phyloP scores from a whole-genome alignment of 176 grass and related monocot genomes.

The Hordeum marinum region DNA sequence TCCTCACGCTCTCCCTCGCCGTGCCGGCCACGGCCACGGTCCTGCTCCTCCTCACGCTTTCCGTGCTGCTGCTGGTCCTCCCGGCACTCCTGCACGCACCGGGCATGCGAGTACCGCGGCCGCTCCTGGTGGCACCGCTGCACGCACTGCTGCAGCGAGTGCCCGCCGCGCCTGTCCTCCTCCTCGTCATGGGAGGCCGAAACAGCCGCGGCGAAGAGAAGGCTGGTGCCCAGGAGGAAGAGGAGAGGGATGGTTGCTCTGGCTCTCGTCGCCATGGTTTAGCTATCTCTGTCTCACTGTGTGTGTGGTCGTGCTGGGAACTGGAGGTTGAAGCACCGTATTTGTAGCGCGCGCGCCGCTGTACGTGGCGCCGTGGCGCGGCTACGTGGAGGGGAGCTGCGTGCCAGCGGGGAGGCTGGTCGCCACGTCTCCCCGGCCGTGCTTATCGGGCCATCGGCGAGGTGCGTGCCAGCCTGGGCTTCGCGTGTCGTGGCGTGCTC shows the following conservation, averaged over 20 bases:
- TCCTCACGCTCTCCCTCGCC: neutral
- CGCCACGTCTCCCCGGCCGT: conserved; percentile 32
- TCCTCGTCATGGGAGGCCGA: conserved; percentile 24
- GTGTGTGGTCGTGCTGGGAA: neutral
- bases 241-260: conserved; percentile 13
- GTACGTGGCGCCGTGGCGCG: conserved; percentile 16
- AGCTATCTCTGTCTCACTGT: neutral
- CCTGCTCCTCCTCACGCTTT: neutral
- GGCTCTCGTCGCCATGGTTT: conserved; percentile 32
- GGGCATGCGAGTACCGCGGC: neutral
- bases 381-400: conserved; percentile 28
- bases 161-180: neutral
- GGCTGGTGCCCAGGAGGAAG: conserved; percentile 23
- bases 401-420: neutral
- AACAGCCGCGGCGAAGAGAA: conserved; percentile 32
- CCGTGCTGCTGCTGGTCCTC: neutral
- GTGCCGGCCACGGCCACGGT: neutral
- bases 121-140: conserved; percentile 18
- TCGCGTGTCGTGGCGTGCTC: neutral
- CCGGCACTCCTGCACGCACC: conserved; percentile 14
- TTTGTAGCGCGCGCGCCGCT: neutral
- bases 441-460: conserved; percentile 19
- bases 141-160: neutral
- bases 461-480: conserved; percentile 12
- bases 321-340: neutral